A percentile compares a stretch with the other conserved stretches of the same genome.
Evolutionary conservation across 495 filamentous ascomycete species (phyloP).

Genomic region (Rostrohypoxylon terebratum): DNA sequence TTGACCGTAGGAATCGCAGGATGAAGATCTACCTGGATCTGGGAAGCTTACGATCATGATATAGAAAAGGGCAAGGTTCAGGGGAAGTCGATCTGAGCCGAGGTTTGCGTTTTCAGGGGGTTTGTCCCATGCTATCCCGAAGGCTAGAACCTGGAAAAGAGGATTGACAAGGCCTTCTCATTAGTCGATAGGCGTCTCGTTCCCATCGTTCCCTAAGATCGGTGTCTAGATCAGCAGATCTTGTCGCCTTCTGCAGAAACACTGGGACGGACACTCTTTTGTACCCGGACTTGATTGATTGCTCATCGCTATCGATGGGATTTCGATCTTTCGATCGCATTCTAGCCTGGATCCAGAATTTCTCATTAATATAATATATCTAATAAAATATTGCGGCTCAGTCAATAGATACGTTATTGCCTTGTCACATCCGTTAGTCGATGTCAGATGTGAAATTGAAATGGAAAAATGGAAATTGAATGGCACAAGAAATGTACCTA

Average conservation of each 20-base stretch:
- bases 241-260: conserved; percentile 26
- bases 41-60: conserved; percentile 1
- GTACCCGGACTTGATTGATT: conserved; percentile 25
- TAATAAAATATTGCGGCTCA: conserved; percentile 25
- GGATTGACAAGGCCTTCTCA: conserved; percentile 21
- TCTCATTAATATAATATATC: conserved; percentile 7
- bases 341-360: conserved; percentile 33
- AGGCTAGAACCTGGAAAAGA: conserved; percentile 35
- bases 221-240: conserved; percentile 46
- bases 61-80: conserved; percentile 23
- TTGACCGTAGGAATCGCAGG: background rate
- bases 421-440: conserved; percentile 20
- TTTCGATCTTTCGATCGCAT: conserved; percentile 39
- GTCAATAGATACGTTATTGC: conserved; percentile 26
- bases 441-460: conserved; percentile 39
- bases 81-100: conserved; percentile 29
- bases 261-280: conserved; percentile 23
- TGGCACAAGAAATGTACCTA: background rate
- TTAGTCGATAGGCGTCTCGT: conserved; percentile 30
- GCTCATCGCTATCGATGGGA: conserved; percentile 8
- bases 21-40: conserved; percentile 6
- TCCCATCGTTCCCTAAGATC: conserved; percentile 32
- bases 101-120: conserved; percentile 20
- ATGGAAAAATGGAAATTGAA: conserved; percentile 29
- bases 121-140: conserved; percentile 29